Conservation (phyloP, 129 eudicot genomes). For the Lonicera japonica region DNA sequence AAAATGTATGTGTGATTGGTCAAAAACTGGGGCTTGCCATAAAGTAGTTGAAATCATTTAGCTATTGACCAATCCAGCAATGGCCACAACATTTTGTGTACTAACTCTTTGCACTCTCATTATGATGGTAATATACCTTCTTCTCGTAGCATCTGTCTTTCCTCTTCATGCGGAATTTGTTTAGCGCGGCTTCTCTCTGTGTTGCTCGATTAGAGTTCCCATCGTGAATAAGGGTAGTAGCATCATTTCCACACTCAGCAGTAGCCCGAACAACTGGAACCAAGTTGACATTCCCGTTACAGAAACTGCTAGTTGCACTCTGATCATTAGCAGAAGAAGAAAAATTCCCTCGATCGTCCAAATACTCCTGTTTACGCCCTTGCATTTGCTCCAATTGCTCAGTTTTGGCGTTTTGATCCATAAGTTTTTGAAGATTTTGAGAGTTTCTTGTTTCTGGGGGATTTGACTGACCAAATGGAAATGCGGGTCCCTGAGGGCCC, state of each 20-base stretch:
- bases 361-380: conserved; percentile 20
- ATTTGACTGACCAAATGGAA: conserved; percentile 30
- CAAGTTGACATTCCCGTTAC: conserved; percentile 24
- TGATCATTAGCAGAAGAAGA: conserved; percentile 45
- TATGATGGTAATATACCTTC: conserved; percentile 45
- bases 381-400: conserved; percentile 18
- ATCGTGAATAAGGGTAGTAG: conserved; percentile 14
- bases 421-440: conserved; percentile 19
- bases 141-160: conserved; percentile 93
- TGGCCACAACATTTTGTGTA: too few relatives aligned
- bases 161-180: conserved; percentile 75
- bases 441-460: conserved; percentile 24
- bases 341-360: conserved; percentile 29
- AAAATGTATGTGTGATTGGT: too few relatives aligned
- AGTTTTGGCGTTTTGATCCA: conserved; percentile 18
- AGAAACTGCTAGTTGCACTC: conserved; percentile 56
- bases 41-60: too few relatives aligned
- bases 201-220: conserved; percentile 38
- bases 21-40: too few relatives aligned
- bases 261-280: conserved; percentile 9
- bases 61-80: too few relatives aligned
- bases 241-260: conserved; percentile 21
- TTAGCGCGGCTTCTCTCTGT: conserved; percentile 70
- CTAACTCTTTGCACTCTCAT: too few relatives aligned
- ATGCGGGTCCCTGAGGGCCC: conserved; percentile 26